Percentiles rank a stretch among this genome's conserved stretches.
These are phyloP conservation scores for Penicillium tannophilum DNA, from an alignment of 495 filamentous ascomycete species.

Conservation along the genomic window DNA sequence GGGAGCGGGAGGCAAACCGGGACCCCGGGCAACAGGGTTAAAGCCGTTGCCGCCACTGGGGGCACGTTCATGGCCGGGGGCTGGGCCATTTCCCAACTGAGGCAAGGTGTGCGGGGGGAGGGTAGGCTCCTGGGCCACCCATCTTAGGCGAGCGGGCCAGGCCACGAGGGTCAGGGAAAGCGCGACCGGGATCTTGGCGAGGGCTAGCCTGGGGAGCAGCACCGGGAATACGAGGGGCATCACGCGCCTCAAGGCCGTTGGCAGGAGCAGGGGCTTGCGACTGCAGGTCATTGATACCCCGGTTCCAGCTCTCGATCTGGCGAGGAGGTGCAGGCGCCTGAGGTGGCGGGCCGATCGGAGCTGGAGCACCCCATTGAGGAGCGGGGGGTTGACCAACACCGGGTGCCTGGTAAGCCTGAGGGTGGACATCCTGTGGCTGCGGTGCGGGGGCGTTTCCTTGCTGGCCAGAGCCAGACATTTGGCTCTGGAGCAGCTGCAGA, in stretches of 20 bases:
- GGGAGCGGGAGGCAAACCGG: slow-evolving; percentile 44
- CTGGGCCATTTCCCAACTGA: slow-evolving; percentile 59
- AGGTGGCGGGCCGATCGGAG: slow-evolving; percentile 62
- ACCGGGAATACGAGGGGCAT: slow-evolving; percentile 65
- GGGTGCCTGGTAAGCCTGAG: slow-evolving; percentile 76
- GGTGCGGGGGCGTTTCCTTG: slow-evolving; percentile 70
- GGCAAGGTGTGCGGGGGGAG: slow-evolving; percentile 59
- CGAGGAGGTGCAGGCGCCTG: slow-evolving; percentile 65
- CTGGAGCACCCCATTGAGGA: slow-evolving; percentile 81
- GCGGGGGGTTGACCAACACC: slow-evolving; percentile 72
- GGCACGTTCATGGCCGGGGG: slow-evolving; percentile 51
- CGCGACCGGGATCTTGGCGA: slow-evolving; percentile 68
- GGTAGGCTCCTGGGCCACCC: slow-evolving; percentile 62
- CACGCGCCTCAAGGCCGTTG: slow-evolving; percentile 79
- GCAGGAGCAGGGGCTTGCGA: slow-evolving; percentile 63
- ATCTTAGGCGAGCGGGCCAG: slow-evolving; percentile 66
- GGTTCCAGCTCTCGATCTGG: slow-evolving; percentile 68
- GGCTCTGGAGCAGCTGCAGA: slow-evolving; percentile 80
- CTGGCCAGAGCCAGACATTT: slow-evolving; percentile 70
- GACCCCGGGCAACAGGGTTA: slow-evolving; percentile 33
- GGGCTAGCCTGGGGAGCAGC: slow-evolving; percentile 69
- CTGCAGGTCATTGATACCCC: slow-evolving; percentile 72
- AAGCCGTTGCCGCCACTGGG: slow-evolving; percentile 59
- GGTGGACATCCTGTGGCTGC: slow-evolving; percentile 82
- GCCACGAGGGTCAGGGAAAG: slow-evolving; percentile 73